Base-by-base conservation (phyloP, 2,329 filamentous ascomycete genomes). In the Pyrenophora seminiperda region DNA sequence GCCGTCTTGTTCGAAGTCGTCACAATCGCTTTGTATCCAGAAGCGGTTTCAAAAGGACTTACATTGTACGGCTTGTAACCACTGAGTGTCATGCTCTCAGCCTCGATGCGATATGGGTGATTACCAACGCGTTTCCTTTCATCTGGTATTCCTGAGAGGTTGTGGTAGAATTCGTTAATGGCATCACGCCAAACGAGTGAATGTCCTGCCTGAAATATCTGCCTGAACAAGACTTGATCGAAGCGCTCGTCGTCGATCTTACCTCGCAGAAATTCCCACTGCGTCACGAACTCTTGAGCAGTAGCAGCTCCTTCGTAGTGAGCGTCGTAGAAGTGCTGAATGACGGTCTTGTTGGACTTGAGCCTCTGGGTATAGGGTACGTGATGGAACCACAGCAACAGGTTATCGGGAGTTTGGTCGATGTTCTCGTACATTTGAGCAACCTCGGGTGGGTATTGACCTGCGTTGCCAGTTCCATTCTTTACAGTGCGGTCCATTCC, bases 301-400 rank as follows among this genome's bases (percentile, higher is more conserved):
- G 77, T 81, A n/a, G 76, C 78, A 4, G 84, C 81, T 5, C 84
- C 84, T 6, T 72, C 68, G 55, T 86, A 85, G 53, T 86, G 84
- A 0, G 83, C 82, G 53, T 86, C 80, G 61, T 86, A 86, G 66
- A 86, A 85, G 61, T 86, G 82, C 61, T 86, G 84, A 42, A 86
- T 86, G 2, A 90, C 84, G 0, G 86, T 87, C 68, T 86, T 82
- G 9, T 85, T 84, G 0, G 80, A 83, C 7, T 84, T 77, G 1
- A 90, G 77, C 5, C 67, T 70, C 31, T 87, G 81, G 0, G 83
- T 87, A 65, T 88, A 90, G 3, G 81, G 80, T 0, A 90, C 84
- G 62, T 90, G 87, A 67, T 90, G 87, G 72, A 90, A 90, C 87
- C 87, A 90, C 2, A 90, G 75, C 2, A 90, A 70, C 1, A 90